Conservation (phyloP, 345 rosid genomes). For the Eucalyptus albens region DNA sequence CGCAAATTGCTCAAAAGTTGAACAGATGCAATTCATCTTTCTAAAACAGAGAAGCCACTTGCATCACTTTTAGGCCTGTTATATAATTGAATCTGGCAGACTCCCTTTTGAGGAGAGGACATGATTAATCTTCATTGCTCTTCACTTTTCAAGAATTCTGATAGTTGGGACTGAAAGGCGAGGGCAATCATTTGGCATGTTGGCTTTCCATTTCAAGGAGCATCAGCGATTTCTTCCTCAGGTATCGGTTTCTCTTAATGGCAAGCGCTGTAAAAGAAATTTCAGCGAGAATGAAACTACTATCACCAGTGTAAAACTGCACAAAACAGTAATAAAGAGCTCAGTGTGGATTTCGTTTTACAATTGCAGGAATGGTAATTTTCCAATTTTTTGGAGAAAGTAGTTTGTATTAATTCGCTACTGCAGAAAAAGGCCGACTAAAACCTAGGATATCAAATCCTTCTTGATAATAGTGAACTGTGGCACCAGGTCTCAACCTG, state of each 20-base stretch:
- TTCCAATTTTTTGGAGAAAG: background rate
- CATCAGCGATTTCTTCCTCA: slow-evolving; percentile 27
- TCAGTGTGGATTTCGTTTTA: background rate
- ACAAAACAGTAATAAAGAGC: background rate
- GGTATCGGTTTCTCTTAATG: slow-evolving; percentile 28
- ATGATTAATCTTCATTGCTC: background rate
- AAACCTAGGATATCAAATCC: background rate
- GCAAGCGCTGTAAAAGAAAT: slow-evolving; percentile 9
- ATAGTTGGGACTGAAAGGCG: slow-evolving; percentile 1
- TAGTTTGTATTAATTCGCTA: background rate
- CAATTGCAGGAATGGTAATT: background rate
- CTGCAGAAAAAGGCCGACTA: background rate
- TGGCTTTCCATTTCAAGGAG: slow-evolving; percentile 29
- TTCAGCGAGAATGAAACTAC: background rate
- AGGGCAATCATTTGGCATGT: slow-evolving; percentile 21
- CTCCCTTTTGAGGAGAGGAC: background rate
- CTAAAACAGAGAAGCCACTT: background rate
- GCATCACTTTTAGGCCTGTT: background rate
- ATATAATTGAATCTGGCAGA: background rate
- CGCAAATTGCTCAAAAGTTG: background rate
- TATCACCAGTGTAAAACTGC: background rate
- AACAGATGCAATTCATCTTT: background rate
- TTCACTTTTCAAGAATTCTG: background rate
- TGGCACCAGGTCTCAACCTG: background rate
- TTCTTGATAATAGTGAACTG: background rate